Conservation (phyloP, 1,139 yeast species). For the Taphrina pruni region DNA sequence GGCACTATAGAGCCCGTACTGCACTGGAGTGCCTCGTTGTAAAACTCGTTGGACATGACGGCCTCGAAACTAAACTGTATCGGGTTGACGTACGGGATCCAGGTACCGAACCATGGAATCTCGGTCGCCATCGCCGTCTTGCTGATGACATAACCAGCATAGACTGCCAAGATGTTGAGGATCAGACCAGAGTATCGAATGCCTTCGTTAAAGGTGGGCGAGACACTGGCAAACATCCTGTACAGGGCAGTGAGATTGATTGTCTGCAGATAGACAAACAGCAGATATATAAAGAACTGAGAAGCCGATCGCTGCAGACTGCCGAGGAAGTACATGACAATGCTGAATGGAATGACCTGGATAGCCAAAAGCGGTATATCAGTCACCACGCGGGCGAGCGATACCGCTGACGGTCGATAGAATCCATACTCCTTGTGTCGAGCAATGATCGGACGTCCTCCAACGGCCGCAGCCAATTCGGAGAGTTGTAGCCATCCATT, state of each 20-base stretch:
- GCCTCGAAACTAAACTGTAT: slow-evolving; percentile 64
- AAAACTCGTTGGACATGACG: slow-evolving; percentile 68
- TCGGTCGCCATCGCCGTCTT: slow-evolving; percentile 55
- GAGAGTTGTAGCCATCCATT: slow-evolving; percentile 79
- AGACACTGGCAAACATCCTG: slow-evolving; percentile 70
- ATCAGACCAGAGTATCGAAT: slow-evolving; percentile 74
- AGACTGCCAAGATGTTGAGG: slow-evolving; percentile 65
- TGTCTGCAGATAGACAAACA: slow-evolving; percentile 61
- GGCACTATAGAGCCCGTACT: slow-evolving; percentile 57
- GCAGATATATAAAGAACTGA: slow-evolving; percentile 68
- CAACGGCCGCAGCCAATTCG: slow-evolving; percentile 72
- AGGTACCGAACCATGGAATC: slow-evolving; percentile 67
- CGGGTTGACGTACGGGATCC: slow-evolving; percentile 79
- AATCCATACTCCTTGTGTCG: slow-evolving; percentile 78
- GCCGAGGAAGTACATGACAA: slow-evolving; percentile 70
- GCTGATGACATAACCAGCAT: slow-evolving; percentile 71
- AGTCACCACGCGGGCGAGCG: slow-evolving; percentile 71
- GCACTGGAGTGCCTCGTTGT: slow-evolving; percentile 56
- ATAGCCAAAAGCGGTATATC: slow-evolving; percentile 69
- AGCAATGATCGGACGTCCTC: slow-evolving; percentile 78
- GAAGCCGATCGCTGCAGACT: slow-evolving; percentile 73
- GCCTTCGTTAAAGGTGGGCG: slow-evolving; percentile 67
- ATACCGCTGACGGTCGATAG: slow-evolving; percentile 80
- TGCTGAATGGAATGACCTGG: slow-evolving; percentile 65
- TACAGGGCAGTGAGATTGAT: slow-evolving; percentile 74